These are phyloP conservation scores for Nannochloris sp. DNA, from an alignment of 139 green algal genomes.

Conservation along the genomic window DNA sequence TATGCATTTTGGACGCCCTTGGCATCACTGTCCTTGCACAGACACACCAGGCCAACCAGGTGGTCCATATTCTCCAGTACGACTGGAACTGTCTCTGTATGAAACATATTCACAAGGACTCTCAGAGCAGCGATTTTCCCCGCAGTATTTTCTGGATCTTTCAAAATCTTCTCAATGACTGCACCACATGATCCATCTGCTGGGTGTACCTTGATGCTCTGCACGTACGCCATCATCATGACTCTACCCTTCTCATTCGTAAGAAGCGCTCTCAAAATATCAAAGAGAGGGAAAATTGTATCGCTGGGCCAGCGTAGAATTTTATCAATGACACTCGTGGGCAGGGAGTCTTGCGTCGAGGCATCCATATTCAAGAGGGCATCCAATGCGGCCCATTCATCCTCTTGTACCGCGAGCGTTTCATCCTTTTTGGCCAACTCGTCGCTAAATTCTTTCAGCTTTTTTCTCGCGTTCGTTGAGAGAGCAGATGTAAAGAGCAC, in stretches of 20 bases:
- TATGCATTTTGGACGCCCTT: constrained; percentile 3
- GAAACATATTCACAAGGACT: constrained; percentile 20
- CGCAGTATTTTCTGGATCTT: background rate
- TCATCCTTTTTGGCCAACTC: background rate
- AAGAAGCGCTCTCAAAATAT: constrained; percentile 51
- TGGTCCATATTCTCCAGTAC: constrained; percentile 23
- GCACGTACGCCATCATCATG: constrained; percentile 20
- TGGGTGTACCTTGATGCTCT: background rate
- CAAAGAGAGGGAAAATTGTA: constrained; percentile 62
- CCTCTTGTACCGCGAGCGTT: constrained; percentile 26
- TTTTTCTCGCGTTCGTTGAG: constrained; percentile 27
- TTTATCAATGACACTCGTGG: constrained; percentile 24
- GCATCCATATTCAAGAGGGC: constrained; percentile 37
- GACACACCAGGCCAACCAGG: background rate
- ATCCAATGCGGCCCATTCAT: constrained; percentile 29
- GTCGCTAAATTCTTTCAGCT: constrained; percentile 28
- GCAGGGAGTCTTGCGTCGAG: background rate
- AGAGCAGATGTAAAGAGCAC: constrained; percentile 44
- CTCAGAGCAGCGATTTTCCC: background rate
- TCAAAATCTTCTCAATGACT: background rate
- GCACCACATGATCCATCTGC: background rate
- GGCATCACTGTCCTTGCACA: background rate
- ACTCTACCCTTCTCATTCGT: constrained; percentile 29
- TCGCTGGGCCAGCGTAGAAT: constrained; percentile 57
- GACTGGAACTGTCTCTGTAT: constrained; percentile 18